These are phyloP conservation scores for Peterozyma toletana DNA, from an alignment of 805 yeast species.

Conservation along the genomic window DNA sequence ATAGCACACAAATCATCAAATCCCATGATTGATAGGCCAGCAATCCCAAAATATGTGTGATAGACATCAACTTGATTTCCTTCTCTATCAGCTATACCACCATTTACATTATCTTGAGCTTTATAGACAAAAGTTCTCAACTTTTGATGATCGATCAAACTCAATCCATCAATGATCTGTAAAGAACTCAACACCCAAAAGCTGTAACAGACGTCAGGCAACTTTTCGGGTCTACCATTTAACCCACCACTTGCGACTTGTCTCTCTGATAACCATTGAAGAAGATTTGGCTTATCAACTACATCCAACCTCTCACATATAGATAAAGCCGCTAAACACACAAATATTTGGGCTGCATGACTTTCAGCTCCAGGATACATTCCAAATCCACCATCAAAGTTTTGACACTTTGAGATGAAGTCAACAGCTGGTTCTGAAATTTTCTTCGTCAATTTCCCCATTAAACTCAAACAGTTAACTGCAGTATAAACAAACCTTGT, in stretches of 20 bases:
- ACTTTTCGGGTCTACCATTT: slow-evolving; percentile 92
- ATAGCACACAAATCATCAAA: slow-evolving; percentile 51
- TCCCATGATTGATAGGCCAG: slow-evolving; percentile 78
- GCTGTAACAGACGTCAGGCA: slow-evolving; percentile 95
- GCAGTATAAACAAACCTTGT: slow-evolving; percentile 87
- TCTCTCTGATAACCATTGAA: slow-evolving; percentile 88
- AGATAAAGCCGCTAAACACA: slow-evolving; percentile 77
- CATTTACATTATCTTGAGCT: slow-evolving; percentile 71
- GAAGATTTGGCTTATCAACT: slow-evolving; percentile 40
- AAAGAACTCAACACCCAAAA: slow-evolving; percentile 94
- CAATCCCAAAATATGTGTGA: slow-evolving; percentile 86
- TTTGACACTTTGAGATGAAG: slow-evolving; percentile 64
- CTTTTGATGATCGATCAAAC: slow-evolving; percentile 71
- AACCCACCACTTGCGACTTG: slow-evolving; percentile 86
- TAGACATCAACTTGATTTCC: slow-evolving; percentile 89
- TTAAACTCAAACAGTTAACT: slow-evolving; percentile 60
- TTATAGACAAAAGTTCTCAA: slow-evolving; percentile 60
- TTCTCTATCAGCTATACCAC: slow-evolving; percentile 91
- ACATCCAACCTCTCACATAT: slow-evolving; percentile 52
- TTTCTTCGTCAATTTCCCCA: slow-evolving; percentile 50
- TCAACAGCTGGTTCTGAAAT: slow-evolving; percentile 55
- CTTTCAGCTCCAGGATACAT: slow-evolving; percentile 91
- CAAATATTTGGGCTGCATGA: slow-evolving; percentile 88
- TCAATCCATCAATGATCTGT: slow-evolving; percentile 53
- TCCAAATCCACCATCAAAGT: slow-evolving; percentile 96